These are phyloP conservation scores for Iberis amara DNA, from an alignment of 441 rosid species.

Conservation along the genomic window DNA sequence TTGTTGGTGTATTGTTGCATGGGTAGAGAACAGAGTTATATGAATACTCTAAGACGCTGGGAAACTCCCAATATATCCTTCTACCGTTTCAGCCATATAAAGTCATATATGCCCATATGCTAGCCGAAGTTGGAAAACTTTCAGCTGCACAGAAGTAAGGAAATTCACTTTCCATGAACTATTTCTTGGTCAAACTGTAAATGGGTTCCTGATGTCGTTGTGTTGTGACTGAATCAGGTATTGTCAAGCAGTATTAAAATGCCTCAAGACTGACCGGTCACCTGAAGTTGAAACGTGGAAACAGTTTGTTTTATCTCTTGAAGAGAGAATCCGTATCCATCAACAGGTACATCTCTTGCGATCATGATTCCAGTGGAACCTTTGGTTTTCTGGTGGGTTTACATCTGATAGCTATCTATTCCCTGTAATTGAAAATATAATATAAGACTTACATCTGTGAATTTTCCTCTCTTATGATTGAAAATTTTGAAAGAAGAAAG, in stretches of 20 bases:
- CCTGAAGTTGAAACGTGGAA: constrained; percentile 54
- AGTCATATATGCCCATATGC: constrained; percentile 60
- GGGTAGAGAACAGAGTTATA: constrained; percentile 62
- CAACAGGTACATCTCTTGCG: constrained; percentile 41
- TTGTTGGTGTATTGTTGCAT: constrained; percentile 19
- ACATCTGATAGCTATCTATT: not conserved
- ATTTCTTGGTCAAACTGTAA: constrained; percentile 16
- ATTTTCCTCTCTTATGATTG: not conserved
- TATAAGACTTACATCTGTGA: constrained; percentile 1
- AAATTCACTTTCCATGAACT: constrained; percentile 13
- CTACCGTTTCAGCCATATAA: constrained; percentile 67
- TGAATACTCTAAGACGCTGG: constrained; percentile 62
- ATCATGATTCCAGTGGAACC: constrained; percentile 9
- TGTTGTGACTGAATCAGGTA: constrained; percentile 34
- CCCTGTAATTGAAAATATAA: not conserved
- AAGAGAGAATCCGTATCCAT: constrained; percentile 50
- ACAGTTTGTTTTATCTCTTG: constrained; percentile 42
- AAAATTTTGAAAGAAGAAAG: not conserved
- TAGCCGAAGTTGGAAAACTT: constrained; percentile 65
- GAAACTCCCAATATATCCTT: constrained; percentile 59
- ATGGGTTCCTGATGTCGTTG: constrained; percentile 14
- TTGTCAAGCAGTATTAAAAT: constrained; percentile 49
- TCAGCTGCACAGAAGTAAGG: constrained; percentile 57
- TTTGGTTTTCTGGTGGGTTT: constrained; percentile 1
- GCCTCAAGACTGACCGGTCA: constrained; percentile 45